These are phyloP conservation scores for Cutaneotrichosporon curvatum DNA, from an alignment of 1,284 basidiomycete genomes.

Conservation along the genomic window DNA sequence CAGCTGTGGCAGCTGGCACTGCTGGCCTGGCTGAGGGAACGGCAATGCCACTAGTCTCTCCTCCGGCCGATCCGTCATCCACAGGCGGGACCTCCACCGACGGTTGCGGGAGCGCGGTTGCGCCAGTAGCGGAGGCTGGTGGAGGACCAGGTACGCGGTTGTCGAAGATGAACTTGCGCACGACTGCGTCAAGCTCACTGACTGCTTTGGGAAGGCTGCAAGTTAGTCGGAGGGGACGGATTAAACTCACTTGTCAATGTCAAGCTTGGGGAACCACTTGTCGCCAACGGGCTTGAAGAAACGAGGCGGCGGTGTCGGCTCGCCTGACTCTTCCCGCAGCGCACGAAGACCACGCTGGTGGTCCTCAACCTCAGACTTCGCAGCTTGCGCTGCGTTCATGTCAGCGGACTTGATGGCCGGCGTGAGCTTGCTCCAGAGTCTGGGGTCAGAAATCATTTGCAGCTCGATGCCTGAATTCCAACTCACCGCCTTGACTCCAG, in stretches of 20 bases:
- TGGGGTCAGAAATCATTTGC: slow-evolving; percentile 28
- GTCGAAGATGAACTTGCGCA: slow-evolving; percentile 58
- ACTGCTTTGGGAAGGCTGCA: slow-evolving; percentile 64
- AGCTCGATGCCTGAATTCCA: not conserved
- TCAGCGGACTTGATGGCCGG: slow-evolving; percentile 78
- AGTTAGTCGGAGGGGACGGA: not conserved
- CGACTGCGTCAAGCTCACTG: slow-evolving; percentile 55
- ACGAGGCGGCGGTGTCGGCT: slow-evolving; percentile 54
- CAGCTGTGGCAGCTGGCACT: not conserved
- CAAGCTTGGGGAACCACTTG: slow-evolving; percentile 71
- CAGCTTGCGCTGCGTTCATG: slow-evolving; percentile 87
- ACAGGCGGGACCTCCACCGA: slow-evolving; percentile 2
- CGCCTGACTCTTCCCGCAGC: slow-evolving; percentile 64
- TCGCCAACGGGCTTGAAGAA: slow-evolving; percentile 72
- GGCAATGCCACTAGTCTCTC: not conserved
- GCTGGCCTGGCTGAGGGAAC: not conserved
- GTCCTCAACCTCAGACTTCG: slow-evolving; percentile 87
- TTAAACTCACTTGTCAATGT: slow-evolving; percentile 51
- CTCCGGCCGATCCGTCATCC: not conserved
- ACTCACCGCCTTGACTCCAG: slow-evolving; percentile 78
- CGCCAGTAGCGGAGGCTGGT: not conserved
- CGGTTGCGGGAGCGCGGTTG: not conserved
- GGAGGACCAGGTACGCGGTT: slow-evolving; percentile 23
- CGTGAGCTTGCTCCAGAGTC: slow-evolving; percentile 80
- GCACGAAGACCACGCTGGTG: slow-evolving; percentile 77